Base-by-base conservation (phyloP, 192 early-diverging fungal genomes). In the Chytriomyces sp. region DNA sequence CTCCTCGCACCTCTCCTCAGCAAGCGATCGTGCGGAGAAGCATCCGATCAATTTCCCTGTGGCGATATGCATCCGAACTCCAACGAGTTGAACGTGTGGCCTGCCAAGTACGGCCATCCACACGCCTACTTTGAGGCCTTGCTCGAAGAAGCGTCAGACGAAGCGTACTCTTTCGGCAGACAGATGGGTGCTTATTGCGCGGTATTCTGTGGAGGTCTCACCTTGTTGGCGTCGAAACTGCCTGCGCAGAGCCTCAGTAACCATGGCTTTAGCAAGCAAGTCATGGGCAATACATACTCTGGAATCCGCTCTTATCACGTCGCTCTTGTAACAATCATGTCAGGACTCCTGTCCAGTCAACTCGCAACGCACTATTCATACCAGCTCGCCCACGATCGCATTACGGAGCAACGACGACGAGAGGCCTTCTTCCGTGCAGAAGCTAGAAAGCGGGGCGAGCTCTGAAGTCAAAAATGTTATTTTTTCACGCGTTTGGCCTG, bases 391-490 rank as follows among this genome's bases (percentile, higher is more conserved):
- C 62, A 74, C 28, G 63, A 74, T 41, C n/a, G 64, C 4, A 74
- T 74, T 31, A 56, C 37, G 1, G 73, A 67, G 52, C 63, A 67
- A 39, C 34, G 73, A 26, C 31, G 73, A 33, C 53, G 73, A 38
- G 73, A 74, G 39, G 73, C 73, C 0, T 59, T 59, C 17, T 67
- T 66, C 36, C 44, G 73, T 7, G 73, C 73, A 12, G 73, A 74
- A 39, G 57, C 57, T 22, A 53, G 53, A 41, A 19, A 41, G 22
- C 17, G 55, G 53, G 66, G 66, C 19, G 66, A 68, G 28, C 40
- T 68, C 32, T 68, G 34, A 55, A 17, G 44, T 14, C 14, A n/a
- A 49, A 3, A 49, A 49, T n/a, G n/a, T n/a, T n/a, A n/a, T n/a
- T n/a, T n/a, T n/a, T n/a, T n/a, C n/a, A n/a, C n/a, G n/a, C n/a